phyloP scores from a whole-genome alignment of 2,329 filamentous ascomycete species.

The Colletotrichum somersetense region DNA sequence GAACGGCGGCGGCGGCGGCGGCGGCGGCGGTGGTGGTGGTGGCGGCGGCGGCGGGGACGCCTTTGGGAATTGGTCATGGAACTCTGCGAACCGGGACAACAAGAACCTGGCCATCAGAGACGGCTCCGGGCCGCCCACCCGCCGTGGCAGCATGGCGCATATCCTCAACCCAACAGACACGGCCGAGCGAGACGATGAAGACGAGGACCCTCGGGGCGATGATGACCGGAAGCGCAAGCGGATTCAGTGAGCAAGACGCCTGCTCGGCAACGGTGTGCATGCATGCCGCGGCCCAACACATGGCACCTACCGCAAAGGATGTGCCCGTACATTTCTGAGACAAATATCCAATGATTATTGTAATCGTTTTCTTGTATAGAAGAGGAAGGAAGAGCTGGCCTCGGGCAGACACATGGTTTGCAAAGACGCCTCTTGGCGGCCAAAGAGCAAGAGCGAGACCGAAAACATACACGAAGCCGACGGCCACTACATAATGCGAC shows the following conservation, averaged over 20 bases:
- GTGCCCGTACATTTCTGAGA: constrained; percentile 35
- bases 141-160: constrained; percentile 72
- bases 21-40: constrained; percentile 42
- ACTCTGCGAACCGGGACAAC: constrained; percentile 62
- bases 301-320: background rate
- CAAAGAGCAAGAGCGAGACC: constrained; percentile 22
- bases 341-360: constrained; percentile 26
- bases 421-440: constrained; percentile 24
- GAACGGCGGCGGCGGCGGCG: constrained; percentile 52
- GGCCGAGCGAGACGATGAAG: constrained; percentile 67
- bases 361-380: constrained; percentile 31
- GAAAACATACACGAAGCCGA: constrained; percentile 36
- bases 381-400: constrained; percentile 11
- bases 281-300: background rate
- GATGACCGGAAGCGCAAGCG: constrained; percentile 74
- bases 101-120: constrained; percentile 66
- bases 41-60: constrained; percentile 52
- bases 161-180: constrained; percentile 73
- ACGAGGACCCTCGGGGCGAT: constrained; percentile 67
- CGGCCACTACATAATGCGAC: constrained; percentile 31
- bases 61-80: constrained; percentile 70
- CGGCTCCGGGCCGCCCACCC: constrained; percentile 67
- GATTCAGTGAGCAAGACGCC: constrained; percentile 56
- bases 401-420: constrained; percentile 12
- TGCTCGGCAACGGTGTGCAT: background rate